Conservation (phyloP, 495 filamentous ascomycete genomes). For the Echria macrotheca region DNA sequence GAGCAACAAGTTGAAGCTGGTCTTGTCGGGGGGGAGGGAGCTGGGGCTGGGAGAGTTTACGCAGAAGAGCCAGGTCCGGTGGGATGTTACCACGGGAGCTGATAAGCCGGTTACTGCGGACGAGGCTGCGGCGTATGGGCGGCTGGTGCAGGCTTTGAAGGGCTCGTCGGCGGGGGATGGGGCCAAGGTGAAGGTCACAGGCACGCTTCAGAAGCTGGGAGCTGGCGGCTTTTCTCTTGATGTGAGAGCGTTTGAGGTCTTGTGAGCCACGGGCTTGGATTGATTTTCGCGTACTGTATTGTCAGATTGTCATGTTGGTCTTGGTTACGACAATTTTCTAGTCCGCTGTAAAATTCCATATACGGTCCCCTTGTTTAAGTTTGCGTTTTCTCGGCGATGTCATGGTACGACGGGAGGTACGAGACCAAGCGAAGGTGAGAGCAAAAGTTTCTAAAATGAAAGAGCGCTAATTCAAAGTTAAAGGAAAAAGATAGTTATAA, state of each 20-base stretch:
- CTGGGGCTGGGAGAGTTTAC: not conserved
- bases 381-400: no score
- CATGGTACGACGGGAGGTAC: no score
- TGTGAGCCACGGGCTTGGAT: no score
- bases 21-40: not conserved
- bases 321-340: no score
- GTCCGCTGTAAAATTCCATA: no score
- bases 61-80: conserved; percentile 6
- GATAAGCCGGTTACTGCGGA: not conserved
- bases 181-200: not conserved
- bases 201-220: conserved; percentile 3
- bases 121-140: not conserved
- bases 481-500: no score
- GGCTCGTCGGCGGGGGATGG: not conserved
- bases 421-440: no score
- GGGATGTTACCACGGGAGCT: not conserved
- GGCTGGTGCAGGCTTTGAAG: not conserved
- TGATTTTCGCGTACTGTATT: no score
- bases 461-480: no score
- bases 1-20: not conserved
- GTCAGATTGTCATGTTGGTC: no score
- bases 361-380: no score
- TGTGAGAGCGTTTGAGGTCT: conserved; percentile 5
- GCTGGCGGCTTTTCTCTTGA: conserved; percentile 3
- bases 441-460: no score